A percentile compares a stretch with the other conserved stretches of the same genome.
Evolutionary conservation across 495 filamentous ascomycete species (phyloP).

Genomic region (Aspergillus steynii): DNA sequence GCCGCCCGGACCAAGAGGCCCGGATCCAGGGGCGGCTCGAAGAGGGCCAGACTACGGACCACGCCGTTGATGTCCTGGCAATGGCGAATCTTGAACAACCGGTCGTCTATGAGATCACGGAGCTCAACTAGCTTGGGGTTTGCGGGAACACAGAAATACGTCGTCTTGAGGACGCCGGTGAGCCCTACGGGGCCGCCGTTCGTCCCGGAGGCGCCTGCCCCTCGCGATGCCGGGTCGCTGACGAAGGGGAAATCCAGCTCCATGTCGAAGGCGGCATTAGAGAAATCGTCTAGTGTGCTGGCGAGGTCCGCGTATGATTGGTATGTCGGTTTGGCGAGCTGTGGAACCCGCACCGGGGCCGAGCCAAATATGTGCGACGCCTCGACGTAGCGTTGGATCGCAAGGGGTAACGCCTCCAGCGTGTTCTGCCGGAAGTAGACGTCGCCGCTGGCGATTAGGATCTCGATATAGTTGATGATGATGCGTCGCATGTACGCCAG

Average conservation of each 20-base stretch:
- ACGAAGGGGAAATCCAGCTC: slow-evolving; percentile 25
- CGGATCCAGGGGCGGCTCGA: slow-evolving; percentile 31
- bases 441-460: slow-evolving; percentile 36
- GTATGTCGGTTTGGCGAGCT: slow-evolving; percentile 4
- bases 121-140: slow-evolving; percentile 23
- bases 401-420: slow-evolving; percentile 32
- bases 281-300: not conserved
- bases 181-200: not conserved
- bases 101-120: slow-evolving; percentile 27
- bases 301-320: not conserved
- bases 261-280: slow-evolving; percentile 22
- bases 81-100: slow-evolving; percentile 37
- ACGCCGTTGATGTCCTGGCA: slow-evolving; percentile 33
- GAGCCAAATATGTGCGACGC: slow-evolving; percentile 37
- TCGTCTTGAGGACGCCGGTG: not conserved
- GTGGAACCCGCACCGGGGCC: slow-evolving; percentile 15
- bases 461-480: slow-evolving; percentile 37
- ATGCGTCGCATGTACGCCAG: slow-evolving; percentile 35
- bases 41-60: slow-evolving; percentile 22
- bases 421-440: slow-evolving; percentile 34
- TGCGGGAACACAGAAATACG: slow-evolving; percentile 32
- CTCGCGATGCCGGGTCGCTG: not conserved
- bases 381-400: slow-evolving; percentile 35
- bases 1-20: slow-evolving; percentile 11
- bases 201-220: not conserved